phyloP scores from a whole-genome alignment of 2,329 filamentous ascomycete genomes.

The Pseudogymnoascus sp. region DNA sequence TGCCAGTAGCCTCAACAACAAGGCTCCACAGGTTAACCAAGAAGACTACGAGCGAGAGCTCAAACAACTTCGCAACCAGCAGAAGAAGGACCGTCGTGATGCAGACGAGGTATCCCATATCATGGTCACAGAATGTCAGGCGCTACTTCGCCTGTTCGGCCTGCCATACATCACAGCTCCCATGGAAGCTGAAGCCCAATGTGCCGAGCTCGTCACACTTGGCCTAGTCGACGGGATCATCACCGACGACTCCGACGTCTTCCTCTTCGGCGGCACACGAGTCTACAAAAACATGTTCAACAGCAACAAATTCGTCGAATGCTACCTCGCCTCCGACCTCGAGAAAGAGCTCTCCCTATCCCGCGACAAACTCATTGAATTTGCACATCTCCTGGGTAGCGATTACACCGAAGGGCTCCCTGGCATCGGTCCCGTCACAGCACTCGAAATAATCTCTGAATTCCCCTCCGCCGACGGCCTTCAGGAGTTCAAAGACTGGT shows the following conservation, averaged over 20 bases:
- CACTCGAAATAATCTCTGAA: conserved; percentile 87
- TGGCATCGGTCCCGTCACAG: conserved; percentile 88
- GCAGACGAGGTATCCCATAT: conserved; percentile 94
- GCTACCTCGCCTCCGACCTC: conserved; percentile 75
- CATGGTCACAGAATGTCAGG: conserved; percentile 93
- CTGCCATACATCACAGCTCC: conserved; percentile 95
- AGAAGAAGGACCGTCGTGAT: conserved; percentile 91
- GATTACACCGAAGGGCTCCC: conserved; percentile 93
- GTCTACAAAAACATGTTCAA: conserved; percentile 99
- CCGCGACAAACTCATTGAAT: conserved; percentile 75
- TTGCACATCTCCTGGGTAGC: conserved; percentile 84
- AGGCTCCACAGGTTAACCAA: conserved; percentile 58
- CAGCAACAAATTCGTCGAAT: conserved; percentile 94
- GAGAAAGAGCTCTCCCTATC: conserved; percentile 84
- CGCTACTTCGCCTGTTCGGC: conserved; percentile 80
- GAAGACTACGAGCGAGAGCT: conserved; percentile 82
- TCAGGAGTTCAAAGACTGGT: conserved; percentile 78
- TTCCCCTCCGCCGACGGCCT: conserved; percentile 57
- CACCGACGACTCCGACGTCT: conserved; percentile 93
- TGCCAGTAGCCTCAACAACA: conserved; percentile 75
- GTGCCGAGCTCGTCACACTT: conserved; percentile 77
- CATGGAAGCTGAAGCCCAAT: conserved; percentile 98
- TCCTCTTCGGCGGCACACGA: conserved; percentile 89
- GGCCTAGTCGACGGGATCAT: conserved; percentile 95
- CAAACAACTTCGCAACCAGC: conserved; percentile 78